These are phyloP conservation scores for Marsdenia floribunda DNA, from an alignment of 257 asterid species.

Conservation along the genomic window DNA sequence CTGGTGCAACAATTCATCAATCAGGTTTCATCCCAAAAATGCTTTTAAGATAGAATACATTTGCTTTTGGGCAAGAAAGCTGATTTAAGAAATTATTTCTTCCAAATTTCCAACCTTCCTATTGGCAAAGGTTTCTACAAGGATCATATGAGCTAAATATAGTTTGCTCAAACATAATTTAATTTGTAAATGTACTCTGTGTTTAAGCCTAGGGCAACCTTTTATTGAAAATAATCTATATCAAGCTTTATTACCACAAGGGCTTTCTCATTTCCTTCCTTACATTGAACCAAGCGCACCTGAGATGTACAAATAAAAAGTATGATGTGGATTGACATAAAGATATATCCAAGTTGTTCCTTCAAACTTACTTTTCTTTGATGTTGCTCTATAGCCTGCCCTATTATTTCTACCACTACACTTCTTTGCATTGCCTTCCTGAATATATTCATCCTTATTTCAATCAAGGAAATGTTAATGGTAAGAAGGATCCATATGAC, in stretches of 20 bases:
- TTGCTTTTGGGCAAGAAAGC: neutral
- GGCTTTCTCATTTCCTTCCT: neutral
- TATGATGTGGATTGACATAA: neutral
- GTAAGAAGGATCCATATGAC: no score
- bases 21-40: neutral
- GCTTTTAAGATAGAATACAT: neutral
- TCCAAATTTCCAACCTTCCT: neutral
- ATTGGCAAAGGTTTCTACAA: neutral
- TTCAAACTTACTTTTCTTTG: no score
- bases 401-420: no score
- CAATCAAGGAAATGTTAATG: no score
- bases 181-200: no score
- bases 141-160: neutral
- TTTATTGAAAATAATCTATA: neutral
- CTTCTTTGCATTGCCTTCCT: no score
- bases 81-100: neutral
- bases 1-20: neutral
- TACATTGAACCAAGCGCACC: neutral
- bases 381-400: no score
- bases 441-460: no score
- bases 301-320: neutral
- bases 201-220: neutral
- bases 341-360: no score
- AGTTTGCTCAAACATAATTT: neutral
- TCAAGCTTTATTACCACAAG: neutral